phyloP scores from a whole-genome alignment of 2,329 filamentous ascomycete genomes.

The Claviceps digitariae region DNA sequence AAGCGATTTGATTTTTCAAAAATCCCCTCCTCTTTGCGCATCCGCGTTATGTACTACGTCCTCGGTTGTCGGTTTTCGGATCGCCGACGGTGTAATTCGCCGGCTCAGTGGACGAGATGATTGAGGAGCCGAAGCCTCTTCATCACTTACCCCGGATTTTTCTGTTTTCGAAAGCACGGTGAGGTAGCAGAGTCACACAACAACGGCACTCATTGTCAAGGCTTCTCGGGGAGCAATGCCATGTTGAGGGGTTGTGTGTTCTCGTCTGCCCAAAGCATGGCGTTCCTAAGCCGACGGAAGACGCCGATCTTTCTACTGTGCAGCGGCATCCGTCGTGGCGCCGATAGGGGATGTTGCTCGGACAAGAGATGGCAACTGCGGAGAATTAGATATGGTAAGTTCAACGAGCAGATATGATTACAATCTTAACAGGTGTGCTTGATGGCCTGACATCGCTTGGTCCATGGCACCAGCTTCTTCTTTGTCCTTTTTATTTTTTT shows the following conservation, averaged over 20 bases:
- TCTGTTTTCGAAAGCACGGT: too few relatives aligned
- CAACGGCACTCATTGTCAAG: too few relatives aligned
- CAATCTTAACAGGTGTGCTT: not conserved
- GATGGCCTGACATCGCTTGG: not conserved
- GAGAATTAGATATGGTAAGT: not conserved
- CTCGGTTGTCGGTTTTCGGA: not conserved
- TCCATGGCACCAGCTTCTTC: not conserved
- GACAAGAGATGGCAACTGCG: not conserved
- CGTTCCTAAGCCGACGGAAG: not conserved
- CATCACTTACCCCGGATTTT: not conserved
- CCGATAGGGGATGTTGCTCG: not conserved
- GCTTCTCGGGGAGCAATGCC: too few relatives aligned
- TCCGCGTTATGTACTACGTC: not conserved
- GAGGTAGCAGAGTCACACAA: too few relatives aligned
- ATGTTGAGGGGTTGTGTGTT: too few relatives aligned
- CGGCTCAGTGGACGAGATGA: too few relatives aligned
- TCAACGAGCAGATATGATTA: not conserved
- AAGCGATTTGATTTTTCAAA: too few relatives aligned
- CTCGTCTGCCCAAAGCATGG: too few relatives aligned
- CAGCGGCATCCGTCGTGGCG: not conserved
- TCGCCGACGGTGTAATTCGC: not conserved
- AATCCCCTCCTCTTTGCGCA: not conserved
- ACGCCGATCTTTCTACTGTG: not conserved
- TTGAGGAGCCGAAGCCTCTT: not conserved
- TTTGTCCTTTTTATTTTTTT: not conserved